Percentiles rank a stretch among this genome's conserved stretches.
Conservation (phyloP, 2,329 filamentous ascomycete genomes). For the Aspergillus pseudonomiae region DNA sequence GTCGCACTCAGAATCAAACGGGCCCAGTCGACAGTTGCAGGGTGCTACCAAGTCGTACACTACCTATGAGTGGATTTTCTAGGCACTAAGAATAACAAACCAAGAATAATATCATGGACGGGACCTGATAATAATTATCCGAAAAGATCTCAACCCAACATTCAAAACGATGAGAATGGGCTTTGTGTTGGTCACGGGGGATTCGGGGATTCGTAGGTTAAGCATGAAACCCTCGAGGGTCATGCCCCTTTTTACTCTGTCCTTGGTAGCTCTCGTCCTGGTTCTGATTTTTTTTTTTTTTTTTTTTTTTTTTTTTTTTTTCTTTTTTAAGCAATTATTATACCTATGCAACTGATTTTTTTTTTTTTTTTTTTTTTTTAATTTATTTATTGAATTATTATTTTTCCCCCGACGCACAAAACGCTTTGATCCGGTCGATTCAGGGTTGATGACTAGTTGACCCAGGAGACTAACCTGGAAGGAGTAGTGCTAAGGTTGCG, state of each 20-base stretch:
- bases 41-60: neutral
- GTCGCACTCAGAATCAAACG: slow-evolving; percentile 2
- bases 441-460: neutral
- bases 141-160: neutral
- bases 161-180: neutral
- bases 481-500: neutral
- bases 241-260: slow-evolving; percentile 5
- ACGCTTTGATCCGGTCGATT: slow-evolving; percentile 1
- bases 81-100: neutral
- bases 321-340: too few species aligned
- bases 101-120: neutral
- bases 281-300: neutral
- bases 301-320: neutral
- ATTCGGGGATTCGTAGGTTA: neutral
- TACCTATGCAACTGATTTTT: too few species aligned
- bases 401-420: neutral
- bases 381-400: neutral
- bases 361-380: too few species aligned
- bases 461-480: neutral
- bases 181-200: neutral
- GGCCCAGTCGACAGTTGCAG: neutral
- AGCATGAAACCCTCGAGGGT: neutral
- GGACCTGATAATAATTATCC: neutral
- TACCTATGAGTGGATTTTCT: neutral
- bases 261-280: slow-evolving; percentile 1